These are phyloP conservation scores for Cornus kousa DNA, from an alignment of 148 eudicot genomes.

Conservation along the genomic window DNA sequence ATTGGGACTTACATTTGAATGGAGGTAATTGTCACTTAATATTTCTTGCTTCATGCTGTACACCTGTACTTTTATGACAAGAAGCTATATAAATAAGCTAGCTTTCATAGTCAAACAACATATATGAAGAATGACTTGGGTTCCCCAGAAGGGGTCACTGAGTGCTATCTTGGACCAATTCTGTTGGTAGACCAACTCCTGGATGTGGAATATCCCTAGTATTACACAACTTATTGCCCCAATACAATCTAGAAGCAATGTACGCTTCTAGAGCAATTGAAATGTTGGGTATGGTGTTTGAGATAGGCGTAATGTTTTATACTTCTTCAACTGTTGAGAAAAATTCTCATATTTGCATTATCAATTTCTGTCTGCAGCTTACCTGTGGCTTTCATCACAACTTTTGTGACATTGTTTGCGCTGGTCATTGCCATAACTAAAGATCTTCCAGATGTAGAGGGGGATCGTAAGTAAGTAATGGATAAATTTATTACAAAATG, in stretches of 20 bases:
- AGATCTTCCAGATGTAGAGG: slow-evolving; percentile 99
- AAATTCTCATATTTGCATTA: slow-evolving; percentile 5
- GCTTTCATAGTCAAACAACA: background rate
- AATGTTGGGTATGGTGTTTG: background rate
- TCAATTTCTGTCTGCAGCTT: slow-evolving; percentile 53
- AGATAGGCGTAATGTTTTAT: background rate
- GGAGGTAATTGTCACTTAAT: slow-evolving; percentile 59
- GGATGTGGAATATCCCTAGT: background rate
- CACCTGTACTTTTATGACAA: background rate
- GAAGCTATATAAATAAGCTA: slow-evolving; percentile 1
- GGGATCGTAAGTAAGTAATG: slow-evolving; percentile 87
- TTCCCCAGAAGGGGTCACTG: background rate
- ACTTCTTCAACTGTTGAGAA: background rate
- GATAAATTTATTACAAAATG: slow-evolving; percentile 2
- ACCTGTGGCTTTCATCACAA: slow-evolving; percentile 92
- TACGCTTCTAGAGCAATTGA: background rate
- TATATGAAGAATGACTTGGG: background rate
- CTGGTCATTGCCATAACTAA: slow-evolving; percentile 98
- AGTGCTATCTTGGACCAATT: slow-evolving; percentile 1
- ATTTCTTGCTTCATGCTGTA: background rate
- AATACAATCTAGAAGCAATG: background rate
- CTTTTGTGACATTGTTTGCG: slow-evolving; percentile 88
- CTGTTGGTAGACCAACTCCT: background rate
- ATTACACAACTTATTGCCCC: background rate
- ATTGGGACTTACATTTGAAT: slow-evolving; percentile 78